Conservation (phyloP, 306 rosid species). For the Alnus glutinosa region DNA sequence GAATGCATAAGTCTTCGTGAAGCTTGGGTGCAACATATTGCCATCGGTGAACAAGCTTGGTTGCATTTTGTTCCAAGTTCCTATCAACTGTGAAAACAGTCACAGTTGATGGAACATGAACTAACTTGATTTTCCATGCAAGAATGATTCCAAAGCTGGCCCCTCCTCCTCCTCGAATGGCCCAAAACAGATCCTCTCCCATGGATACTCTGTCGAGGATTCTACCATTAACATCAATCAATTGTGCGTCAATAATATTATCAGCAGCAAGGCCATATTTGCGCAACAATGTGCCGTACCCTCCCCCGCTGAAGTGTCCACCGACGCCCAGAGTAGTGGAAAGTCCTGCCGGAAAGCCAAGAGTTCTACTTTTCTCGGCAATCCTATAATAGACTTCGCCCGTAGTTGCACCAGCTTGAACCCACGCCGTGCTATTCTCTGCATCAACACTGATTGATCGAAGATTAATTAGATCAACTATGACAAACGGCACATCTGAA, state of each 20-base stretch:
- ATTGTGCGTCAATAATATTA: slow-evolving; percentile 50
- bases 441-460: not conserved
- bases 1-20: slow-evolving; percentile 20
- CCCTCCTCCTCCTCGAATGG: slow-evolving; percentile 81
- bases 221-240: slow-evolving; percentile 50
- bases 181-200: slow-evolving; percentile 80
- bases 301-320: slow-evolving; percentile 27
- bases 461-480: slow-evolving; percentile 18
- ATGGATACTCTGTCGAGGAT: slow-evolving; percentile 55
- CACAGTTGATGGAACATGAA: slow-evolving; percentile 24
- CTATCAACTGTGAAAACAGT: slow-evolving; percentile 17
- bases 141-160: slow-evolving; percentile 60
- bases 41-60: slow-evolving; percentile 21
- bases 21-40: slow-evolving; percentile 15
- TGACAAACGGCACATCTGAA: slow-evolving; percentile 1
- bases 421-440: slow-evolving; percentile 13
- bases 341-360: slow-evolving; percentile 27
- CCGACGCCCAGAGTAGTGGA: slow-evolving; percentile 24
- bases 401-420: slow-evolving; percentile 20
- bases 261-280: slow-evolving; percentile 66
- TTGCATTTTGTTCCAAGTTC: slow-evolving; percentile 24
- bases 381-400: slow-evolving; percentile 28
- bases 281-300: slow-evolving; percentile 60
- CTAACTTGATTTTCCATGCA: slow-evolving; percentile 29
- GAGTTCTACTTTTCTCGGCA: slow-evolving; percentile 13